Evolutionary conservation across 768 basidiomycete genomes (phyloP).

Genomic region (Gyrodon lividus): DNA sequence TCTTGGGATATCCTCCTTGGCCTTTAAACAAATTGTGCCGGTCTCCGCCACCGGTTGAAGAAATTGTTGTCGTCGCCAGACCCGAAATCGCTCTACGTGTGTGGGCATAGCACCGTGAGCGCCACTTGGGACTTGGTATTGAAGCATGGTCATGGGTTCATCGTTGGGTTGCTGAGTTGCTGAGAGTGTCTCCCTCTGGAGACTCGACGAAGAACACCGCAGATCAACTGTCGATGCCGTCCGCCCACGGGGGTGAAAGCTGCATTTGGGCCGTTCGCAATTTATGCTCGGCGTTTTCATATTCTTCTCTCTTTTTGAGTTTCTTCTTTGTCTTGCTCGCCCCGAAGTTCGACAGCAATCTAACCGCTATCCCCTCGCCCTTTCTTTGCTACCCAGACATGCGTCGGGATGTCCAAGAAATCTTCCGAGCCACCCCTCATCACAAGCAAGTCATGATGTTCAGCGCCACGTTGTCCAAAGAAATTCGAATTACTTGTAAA

Average conservation of each 20-base stretch:
- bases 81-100: slow-evolving; percentile 40
- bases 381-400: slow-evolving; percentile 76
- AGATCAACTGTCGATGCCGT: slow-evolving; percentile 33
- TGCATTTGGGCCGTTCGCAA: slow-evolving; percentile 15
- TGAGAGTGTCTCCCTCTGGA: slow-evolving; percentile 29
- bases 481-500: slow-evolving; percentile 96
- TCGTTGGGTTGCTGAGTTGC: slow-evolving; percentile 37
- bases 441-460: slow-evolving; percentile 99
- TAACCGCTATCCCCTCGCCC: slow-evolving; percentile 60
- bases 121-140: slow-evolving; percentile 39
- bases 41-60: slow-evolving; percentile 29
- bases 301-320: slow-evolving; percentile 39
- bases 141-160: slow-evolving; percentile 38
- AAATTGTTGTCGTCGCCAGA: slow-evolving; percentile 39
- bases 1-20: slow-evolving; percentile 40
- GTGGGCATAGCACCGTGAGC: slow-evolving; percentile 38
- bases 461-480: slow-evolving; percentile 96
- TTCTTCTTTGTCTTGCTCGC: slow-evolving; percentile 50
- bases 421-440: slow-evolving; percentile 97
- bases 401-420: slow-evolving; percentile 99
- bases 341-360: slow-evolving; percentile 52
- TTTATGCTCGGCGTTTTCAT: slow-evolving; percentile 13
- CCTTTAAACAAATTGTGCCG: slow-evolving; percentile 51
- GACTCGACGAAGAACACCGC: slow-evolving; percentile 35
- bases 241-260: slow-evolving; percentile 28